A percentile compares a stretch with the other conserved stretches of the same genome.
Evolutionary conservation across 345 rosid species (phyloP).

Genomic region (Eutrema heterophyllum): DNA sequence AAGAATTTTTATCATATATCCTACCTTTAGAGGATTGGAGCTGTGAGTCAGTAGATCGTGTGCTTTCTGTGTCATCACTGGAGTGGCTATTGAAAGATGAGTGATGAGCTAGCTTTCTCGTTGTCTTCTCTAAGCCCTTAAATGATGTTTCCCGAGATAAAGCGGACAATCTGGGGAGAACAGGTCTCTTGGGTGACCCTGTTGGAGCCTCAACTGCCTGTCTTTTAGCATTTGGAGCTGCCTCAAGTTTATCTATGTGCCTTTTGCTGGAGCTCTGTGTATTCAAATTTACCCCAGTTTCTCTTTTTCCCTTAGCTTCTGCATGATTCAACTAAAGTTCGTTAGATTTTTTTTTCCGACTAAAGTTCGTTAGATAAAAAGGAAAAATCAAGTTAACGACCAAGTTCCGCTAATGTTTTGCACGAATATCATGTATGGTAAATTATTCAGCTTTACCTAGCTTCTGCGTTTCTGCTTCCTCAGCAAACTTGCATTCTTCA

Average conservation of each 20-base stretch:
- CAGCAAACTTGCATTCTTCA: slow-evolving; percentile 83
- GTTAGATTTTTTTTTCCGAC: not conserved
- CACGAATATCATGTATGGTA: slow-evolving; percentile 15
- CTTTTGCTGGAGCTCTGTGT: slow-evolving; percentile 50
- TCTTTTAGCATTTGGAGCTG: slow-evolving; percentile 45
- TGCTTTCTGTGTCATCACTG: slow-evolving; percentile 44
- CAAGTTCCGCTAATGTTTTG: not conserved
- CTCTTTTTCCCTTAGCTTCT: slow-evolving; percentile 49
- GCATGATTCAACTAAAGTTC: slow-evolving; percentile 32
- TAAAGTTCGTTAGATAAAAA: slow-evolving; percentile 9
- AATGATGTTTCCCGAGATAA: slow-evolving; percentile 53
- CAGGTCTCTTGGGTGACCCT: slow-evolving; percentile 56
- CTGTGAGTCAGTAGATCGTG: slow-evolving; percentile 43
- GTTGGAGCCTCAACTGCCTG: slow-evolving; percentile 54
- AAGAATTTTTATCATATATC: not conserved
- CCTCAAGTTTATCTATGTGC: slow-evolving; percentile 44
- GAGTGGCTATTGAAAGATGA: slow-evolving; percentile 35
- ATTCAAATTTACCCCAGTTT: slow-evolving; percentile 24
- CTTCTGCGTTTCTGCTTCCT: slow-evolving; percentile 56
- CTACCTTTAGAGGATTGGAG: slow-evolving; percentile 59
- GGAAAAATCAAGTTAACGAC: slow-evolving; percentile 1
- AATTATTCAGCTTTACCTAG: slow-evolving; percentile 42
- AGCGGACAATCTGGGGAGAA: slow-evolving; percentile 41
- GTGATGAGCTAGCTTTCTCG: slow-evolving; percentile 44
- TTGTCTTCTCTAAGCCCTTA: slow-evolving; percentile 58